Evolutionary conservation across 2,329 filamentous ascomycete species (phyloP).

Genomic region (Tolypocladium guangdongense): DNA sequence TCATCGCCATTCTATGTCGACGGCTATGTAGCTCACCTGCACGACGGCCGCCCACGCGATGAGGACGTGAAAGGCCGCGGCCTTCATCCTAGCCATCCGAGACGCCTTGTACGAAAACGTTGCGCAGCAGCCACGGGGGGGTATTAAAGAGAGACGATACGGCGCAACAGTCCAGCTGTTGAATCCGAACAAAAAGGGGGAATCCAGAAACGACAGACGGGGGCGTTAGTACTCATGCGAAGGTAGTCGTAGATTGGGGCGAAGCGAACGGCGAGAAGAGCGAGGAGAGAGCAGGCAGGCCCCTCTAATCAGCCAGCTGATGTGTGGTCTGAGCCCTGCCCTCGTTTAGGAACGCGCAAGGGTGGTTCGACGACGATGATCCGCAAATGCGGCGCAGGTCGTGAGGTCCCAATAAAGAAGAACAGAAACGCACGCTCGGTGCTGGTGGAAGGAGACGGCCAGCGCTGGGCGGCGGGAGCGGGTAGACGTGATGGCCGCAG

Average conservation of each 20-base stretch:
- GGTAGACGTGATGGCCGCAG: no score
- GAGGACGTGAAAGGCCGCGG: constrained; percentile 8
- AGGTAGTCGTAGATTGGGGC: not conserved
- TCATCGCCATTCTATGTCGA: not conserved
- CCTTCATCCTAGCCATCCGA: constrained; percentile 8
- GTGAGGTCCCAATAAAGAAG: not conserved
- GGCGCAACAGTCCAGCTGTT: constrained; percentile 4
- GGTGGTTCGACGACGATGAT: not conserved
- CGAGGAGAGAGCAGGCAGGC: not conserved
- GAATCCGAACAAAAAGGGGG: not conserved
- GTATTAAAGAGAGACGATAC: not conserved
- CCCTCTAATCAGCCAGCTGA: not conserved
- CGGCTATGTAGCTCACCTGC: constrained; percentile 6
- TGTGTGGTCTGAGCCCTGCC: not conserved
- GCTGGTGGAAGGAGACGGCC: not conserved
- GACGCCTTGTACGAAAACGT: not conserved
- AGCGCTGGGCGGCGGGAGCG: no score
- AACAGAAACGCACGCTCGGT: not conserved
- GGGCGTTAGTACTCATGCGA: not conserved
- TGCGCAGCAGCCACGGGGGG: not conserved
- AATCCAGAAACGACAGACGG: not conserved
- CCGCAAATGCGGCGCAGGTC: not conserved
- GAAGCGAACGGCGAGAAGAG: not conserved
- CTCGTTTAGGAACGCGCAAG: not conserved
- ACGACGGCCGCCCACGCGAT: constrained; percentile 6